These are phyloP conservation scores for Rhizophagus prolifer DNA, from an alignment of 192 early-diverging fungal species.

Conservation along the genomic window DNA sequence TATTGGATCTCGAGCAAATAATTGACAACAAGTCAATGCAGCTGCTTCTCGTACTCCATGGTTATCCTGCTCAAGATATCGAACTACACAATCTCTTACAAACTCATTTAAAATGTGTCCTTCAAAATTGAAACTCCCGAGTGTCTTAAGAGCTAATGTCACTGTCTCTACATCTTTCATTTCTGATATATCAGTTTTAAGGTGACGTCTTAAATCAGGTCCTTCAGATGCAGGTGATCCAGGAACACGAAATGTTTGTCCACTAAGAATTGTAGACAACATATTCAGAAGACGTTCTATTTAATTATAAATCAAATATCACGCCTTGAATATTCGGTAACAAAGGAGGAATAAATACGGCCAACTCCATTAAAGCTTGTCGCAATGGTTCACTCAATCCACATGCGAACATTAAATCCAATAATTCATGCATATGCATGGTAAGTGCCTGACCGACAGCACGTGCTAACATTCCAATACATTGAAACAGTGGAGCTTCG, in stretches of 20 bases:
- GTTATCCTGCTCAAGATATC: slow-evolving; percentile 79
- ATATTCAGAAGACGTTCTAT: slow-evolving; percentile 84
- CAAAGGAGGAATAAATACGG: slow-evolving; percentile 79
- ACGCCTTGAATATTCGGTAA: slow-evolving; percentile 82
- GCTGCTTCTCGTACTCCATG: slow-evolving; percentile 80
- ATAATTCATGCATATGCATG: slow-evolving; percentile 80
- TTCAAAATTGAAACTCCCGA: slow-evolving; percentile 87
- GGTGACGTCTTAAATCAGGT: slow-evolving; percentile 30
- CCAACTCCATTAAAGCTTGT: slow-evolving; percentile 77
- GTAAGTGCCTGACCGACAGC: slow-evolving; percentile 91
- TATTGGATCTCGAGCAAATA: slow-evolving; percentile 80
- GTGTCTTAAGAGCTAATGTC: slow-evolving; percentile 78
- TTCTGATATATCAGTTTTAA: slow-evolving; percentile 42
- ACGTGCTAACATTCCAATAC: slow-evolving; percentile 83
- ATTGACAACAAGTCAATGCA: slow-evolving; percentile 78
- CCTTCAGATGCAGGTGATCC: slow-evolving; percentile 59
- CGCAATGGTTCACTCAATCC: slow-evolving; percentile 82
- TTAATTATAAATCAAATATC: neutral
- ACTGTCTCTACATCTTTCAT: slow-evolving; percentile 70
- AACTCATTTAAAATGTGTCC: slow-evolving; percentile 83
- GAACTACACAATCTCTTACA: slow-evolving; percentile 80
- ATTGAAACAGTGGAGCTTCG: slow-evolving; percentile 70
- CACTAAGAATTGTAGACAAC: slow-evolving; percentile 81
- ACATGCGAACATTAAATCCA: slow-evolving; percentile 90
- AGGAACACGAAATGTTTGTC: slow-evolving; percentile 74